phyloP scores from a whole-genome alignment of 2,329 filamentous ascomycete genomes.

The Colletotrichum sp. region DNA sequence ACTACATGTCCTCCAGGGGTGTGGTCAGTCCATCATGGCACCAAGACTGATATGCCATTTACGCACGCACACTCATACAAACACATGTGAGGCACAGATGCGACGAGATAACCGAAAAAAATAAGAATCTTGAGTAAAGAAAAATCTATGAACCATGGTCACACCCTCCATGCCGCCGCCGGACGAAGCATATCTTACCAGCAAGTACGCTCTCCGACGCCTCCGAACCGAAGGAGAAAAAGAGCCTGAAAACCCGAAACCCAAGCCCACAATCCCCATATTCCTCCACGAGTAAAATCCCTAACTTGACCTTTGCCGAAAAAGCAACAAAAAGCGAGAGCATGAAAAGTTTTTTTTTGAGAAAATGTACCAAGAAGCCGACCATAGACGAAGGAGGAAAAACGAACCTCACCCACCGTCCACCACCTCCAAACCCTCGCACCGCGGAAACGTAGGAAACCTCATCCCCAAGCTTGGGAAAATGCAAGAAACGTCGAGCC shows the following conservation, averaged over 20 bases:
- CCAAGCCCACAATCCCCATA: not conserved
- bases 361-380: constrained; percentile 14
- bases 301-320: not conserved
- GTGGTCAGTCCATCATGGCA: not conserved
- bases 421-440: not conserved
- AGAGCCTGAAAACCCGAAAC: not conserved
- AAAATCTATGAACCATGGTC: not conserved
- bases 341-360: not conserved
- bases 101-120: not conserved
- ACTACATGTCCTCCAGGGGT: not conserved
- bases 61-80: not conserved
- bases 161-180: not conserved
- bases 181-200: constrained; percentile 13
- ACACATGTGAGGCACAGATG: not conserved
- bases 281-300: not conserved
- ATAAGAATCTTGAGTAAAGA: not conserved
- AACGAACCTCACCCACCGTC: not conserved
- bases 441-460: not conserved
- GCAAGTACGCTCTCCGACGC: constrained; percentile 20
- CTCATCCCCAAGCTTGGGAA: not conserved
- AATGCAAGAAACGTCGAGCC: not conserved
- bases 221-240: not conserved
- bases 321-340: not conserved
- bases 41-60: not conserved
- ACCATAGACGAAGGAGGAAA: not conserved